phyloP scores from a whole-genome alignment of 441 rosid species.

The Manihot esculenta region DNA sequence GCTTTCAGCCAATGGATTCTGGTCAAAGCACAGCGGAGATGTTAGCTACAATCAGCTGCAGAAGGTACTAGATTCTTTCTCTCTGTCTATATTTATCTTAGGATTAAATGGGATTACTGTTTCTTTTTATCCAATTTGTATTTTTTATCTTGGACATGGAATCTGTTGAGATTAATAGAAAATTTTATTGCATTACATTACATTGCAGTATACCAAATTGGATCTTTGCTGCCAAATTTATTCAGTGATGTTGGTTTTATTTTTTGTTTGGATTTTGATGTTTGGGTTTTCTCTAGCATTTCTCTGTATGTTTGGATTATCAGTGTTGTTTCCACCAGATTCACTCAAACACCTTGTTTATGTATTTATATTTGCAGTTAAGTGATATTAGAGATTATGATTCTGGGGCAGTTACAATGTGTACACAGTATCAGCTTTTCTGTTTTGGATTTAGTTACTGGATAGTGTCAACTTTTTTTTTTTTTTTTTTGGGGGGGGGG shows the following conservation, averaged over 20 bases:
- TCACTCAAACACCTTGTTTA: not conserved
- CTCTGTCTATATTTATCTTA: slow-evolving; percentile 16
- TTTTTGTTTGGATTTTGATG: not conserved
- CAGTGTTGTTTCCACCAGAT: slow-evolving; percentile 8
- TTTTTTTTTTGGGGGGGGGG: too few species aligned
- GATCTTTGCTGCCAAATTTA: slow-evolving; percentile 28
- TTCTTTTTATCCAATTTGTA: slow-evolving; percentile 5
- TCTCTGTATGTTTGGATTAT: slow-evolving; percentile 21
- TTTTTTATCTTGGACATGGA: slow-evolving; percentile 3
- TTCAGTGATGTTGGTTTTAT: not conserved
- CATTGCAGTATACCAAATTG: too few species aligned
- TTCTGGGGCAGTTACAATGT: not conserved
- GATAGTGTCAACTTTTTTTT: slow-evolving; percentile 6
- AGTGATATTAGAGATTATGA: not conserved
- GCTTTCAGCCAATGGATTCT: slow-evolving; percentile 56
- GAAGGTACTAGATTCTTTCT: slow-evolving; percentile 48
- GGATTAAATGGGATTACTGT: slow-evolving; percentile 35
- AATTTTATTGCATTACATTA: too few species aligned
- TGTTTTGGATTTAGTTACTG: not conserved
- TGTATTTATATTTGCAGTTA: slow-evolving; percentile 10
- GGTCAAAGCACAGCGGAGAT: slow-evolving; percentile 75
- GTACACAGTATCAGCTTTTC: not conserved
- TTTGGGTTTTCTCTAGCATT: slow-evolving; percentile 2
- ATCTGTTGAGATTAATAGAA: too few species aligned
- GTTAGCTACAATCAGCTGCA: slow-evolving; percentile 79